Evolutionary conservation across 2,329 filamentous ascomycete species (phyloP).

Genomic region (Penicillium expansum): DNA sequence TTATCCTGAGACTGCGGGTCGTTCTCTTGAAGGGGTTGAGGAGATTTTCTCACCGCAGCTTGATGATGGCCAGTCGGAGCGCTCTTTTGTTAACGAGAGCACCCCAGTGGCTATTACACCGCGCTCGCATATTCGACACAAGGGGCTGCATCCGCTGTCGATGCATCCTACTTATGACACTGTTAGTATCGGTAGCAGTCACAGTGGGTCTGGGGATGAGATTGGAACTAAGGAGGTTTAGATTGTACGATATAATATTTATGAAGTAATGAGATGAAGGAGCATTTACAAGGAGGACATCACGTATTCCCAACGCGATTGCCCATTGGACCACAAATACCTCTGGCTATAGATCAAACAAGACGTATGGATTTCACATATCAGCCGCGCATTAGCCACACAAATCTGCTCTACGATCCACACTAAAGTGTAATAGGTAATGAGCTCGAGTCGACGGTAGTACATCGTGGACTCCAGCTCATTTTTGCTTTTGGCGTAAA

Average conservation of each 20-base stretch:
- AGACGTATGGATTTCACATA: background rate
- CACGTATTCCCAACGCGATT: too few species aligned
- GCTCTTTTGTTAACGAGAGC: background rate
- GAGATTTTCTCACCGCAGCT: conserved; percentile 22
- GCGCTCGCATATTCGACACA: conserved; percentile 15
- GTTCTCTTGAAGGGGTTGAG: conserved; percentile 34
- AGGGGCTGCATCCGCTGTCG: conserved; percentile 22
- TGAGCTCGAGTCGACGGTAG: background rate
- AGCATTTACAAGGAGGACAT: background rate
- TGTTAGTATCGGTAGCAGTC: conserved; percentile 14
- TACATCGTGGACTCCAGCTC: background rate
- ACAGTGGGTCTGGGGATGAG: conserved; percentile 3
- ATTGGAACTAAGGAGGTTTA: background rate
- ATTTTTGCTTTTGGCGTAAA: background rate
- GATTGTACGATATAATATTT: background rate
- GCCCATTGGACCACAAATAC: background rate
- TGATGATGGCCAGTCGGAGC: background rate
- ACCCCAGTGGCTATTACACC: conserved; percentile 2
- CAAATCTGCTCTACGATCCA: background rate
- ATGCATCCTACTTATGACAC: conserved; percentile 20
- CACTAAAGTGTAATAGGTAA: background rate
- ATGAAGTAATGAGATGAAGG: conserved; percentile 1
- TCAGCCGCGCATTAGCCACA: background rate
- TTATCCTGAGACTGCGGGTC: conserved; percentile 33
- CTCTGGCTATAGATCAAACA: background rate